phyloP scores from a whole-genome alignment of 768 basidiomycete genomes.

The Dentipellis sp. region DNA sequence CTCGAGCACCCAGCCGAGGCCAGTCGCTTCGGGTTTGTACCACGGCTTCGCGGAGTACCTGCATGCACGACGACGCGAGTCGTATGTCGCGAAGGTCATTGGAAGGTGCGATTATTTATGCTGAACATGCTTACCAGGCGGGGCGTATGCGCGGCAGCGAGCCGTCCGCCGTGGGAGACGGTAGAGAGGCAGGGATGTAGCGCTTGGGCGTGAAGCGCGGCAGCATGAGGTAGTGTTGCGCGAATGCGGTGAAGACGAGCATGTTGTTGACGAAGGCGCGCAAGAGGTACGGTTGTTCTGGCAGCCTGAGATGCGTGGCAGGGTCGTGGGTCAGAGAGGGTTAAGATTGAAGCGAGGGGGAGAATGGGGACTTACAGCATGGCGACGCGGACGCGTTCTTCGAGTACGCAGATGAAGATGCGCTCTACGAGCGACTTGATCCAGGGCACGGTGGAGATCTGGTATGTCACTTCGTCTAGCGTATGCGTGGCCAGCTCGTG shows the following conservation, averaged over 20 bases:
- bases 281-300: background rate
- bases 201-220: background rate
- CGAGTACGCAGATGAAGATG: slow-evolving; percentile 29
- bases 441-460: slow-evolving; percentile 29
- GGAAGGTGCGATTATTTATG: too few species aligned
- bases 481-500: slow-evolving; percentile 31
- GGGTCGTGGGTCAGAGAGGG: background rate
- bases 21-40: slow-evolving; percentile 30
- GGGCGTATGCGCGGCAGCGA: background rate
- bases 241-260: background rate
- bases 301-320: background rate
- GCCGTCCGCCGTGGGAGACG: background rate
- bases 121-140: background rate
- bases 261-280: background rate
- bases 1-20: slow-evolving; percentile 21
- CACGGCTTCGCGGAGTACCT: slow-evolving; percentile 35
- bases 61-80: background rate
- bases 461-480: slow-evolving; percentile 30
- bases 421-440: slow-evolving; percentile 26
- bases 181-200: background rate
- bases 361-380: slow-evolving; percentile 32
- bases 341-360: too few species aligned
- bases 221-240: background rate
- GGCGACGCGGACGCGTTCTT: slow-evolving; percentile 34
- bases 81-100: too few species aligned